phyloP scores from a whole-genome alignment of 2,329 filamentous ascomycete species.

The Neonectria punicea region DNA sequence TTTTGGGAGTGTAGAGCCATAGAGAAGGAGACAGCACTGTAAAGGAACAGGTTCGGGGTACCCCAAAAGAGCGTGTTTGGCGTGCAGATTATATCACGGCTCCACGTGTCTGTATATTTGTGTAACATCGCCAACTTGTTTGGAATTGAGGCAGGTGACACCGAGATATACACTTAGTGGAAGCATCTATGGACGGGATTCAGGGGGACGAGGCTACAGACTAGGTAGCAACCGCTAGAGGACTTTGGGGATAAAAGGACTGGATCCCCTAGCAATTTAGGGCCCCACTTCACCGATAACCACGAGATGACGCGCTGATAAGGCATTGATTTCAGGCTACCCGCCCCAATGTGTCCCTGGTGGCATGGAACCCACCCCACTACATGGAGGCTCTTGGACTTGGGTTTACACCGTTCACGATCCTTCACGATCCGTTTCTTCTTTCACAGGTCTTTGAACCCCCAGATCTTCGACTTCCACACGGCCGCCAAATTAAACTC shows the following conservation, averaged over 20 bases:
- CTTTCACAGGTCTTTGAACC: background rate
- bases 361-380: slow-evolving; percentile 12
- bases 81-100: slow-evolving; percentile 1
- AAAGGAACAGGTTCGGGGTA: slow-evolving; percentile 5
- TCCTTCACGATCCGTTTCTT: background rate
- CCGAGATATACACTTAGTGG: background rate
- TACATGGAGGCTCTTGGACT: slow-evolving; percentile 5
- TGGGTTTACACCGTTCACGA: background rate
- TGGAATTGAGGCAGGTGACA: background rate
- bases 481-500: background rate
- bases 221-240: too few relatives aligned
- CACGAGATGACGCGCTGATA: slow-evolving; percentile 26
- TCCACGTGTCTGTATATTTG: background rate
- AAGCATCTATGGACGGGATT: background rate
- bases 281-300: slow-evolving; percentile 10
- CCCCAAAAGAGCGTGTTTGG: slow-evolving; percentile 5
- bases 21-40: slow-evolving; percentile 19
- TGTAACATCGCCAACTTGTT: background rate
- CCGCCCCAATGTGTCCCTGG: slow-evolving; percentile 9
- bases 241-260: background rate
- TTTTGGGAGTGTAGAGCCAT: slow-evolving; percentile 21
- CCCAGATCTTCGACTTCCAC: background rate
- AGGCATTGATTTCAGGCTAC: slow-evolving; percentile 10
- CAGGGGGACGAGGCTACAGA: background rate
- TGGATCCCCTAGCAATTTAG: background rate